These are phyloP conservation scores for Nicotiana tabacum DNA, from an alignment of 257 asterid genomes.

Conservation along the genomic window DNA sequence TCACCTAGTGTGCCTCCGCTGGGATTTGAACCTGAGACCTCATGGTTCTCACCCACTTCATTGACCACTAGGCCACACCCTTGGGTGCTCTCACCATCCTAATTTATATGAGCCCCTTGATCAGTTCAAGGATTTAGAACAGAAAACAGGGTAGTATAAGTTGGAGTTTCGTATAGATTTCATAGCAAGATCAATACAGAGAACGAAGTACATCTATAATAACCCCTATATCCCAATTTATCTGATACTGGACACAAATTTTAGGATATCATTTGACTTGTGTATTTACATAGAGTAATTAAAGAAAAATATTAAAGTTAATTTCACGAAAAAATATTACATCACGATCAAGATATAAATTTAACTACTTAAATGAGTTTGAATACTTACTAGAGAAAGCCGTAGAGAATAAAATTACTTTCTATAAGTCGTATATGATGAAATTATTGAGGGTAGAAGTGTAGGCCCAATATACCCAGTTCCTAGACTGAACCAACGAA, in stretches of 20 bases:
- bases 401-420: neutral
- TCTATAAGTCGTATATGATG: neutral
- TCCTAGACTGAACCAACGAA: no score
- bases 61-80: no score
- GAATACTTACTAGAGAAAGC: neutral
- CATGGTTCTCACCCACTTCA: no score
- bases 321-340: neutral
- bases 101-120: neutral
- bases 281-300: neutral
- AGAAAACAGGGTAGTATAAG: neutral
- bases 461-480: no score
- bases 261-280: neutral
- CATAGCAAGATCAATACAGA: neutral
- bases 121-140: neutral
- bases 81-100: neutral
- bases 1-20: no score
- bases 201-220: neutral
- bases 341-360: neutral
- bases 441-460: neutral
- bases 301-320: neutral
- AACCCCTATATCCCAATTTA: neutral
- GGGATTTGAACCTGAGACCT: no score
- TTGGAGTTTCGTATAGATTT: neutral
- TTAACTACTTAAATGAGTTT: neutral
- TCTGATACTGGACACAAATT: neutral